Evolutionary conservation across 371 early-diverging fungal genomes (phyloP).

Genomic region (Apophysomyces trapeziformis): DNA sequence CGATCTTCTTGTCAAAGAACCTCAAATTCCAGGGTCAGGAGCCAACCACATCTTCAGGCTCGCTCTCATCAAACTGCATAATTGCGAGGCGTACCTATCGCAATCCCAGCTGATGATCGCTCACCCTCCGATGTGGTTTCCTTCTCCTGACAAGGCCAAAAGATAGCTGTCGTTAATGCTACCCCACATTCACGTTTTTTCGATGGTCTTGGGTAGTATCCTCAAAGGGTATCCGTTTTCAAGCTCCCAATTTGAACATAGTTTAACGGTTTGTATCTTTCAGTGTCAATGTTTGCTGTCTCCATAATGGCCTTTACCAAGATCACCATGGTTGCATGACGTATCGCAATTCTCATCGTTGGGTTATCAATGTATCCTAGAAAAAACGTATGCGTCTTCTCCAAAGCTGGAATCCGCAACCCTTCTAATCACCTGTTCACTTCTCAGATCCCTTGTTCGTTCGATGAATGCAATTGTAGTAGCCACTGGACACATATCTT

Average conservation of each 20-base stretch:
- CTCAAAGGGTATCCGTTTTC: not conserved
- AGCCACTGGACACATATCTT: too few relatives aligned
- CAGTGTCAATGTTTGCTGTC: not conserved
- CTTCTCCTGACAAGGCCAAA: not conserved
- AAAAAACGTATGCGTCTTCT: not conserved
- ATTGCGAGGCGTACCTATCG: too few relatives aligned
- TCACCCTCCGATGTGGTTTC: not conserved
- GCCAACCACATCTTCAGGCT: too few relatives aligned
- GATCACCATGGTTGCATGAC: not conserved
- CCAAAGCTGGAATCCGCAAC: not conserved
- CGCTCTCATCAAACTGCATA: too few relatives aligned
- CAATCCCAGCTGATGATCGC: too few relatives aligned
- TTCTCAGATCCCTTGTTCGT: not conserved
- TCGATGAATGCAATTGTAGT: too few relatives aligned
- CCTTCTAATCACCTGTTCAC: not conserved
- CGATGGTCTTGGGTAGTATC: not conserved
- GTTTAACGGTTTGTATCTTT: too few relatives aligned
- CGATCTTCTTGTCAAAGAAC: too few relatives aligned
- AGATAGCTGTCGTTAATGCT: not conserved
- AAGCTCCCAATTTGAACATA: too few relatives aligned
- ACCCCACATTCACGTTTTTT: not conserved
- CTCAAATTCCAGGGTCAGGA: too few relatives aligned
- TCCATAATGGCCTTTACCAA: not conserved
- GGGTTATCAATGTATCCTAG: not conserved
- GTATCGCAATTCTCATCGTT: not conserved